Evolutionary conservation across 2,329 filamentous ascomycete genomes (phyloP).

Genomic region (Fonsecaea erecta): DNA sequence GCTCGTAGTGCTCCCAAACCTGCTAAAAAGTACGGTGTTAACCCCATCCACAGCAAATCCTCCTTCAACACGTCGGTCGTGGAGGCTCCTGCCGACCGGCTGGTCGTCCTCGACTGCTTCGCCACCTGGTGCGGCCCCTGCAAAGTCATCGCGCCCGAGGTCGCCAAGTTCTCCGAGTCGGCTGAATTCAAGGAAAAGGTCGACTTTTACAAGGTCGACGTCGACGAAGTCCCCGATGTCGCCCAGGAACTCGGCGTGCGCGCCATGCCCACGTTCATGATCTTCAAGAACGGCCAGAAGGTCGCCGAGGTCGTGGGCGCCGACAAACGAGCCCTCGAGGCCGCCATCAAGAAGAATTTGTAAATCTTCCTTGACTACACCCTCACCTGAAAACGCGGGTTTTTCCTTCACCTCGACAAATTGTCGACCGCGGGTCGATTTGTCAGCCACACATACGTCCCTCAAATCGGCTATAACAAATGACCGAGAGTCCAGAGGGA

Average conservation of each 20-base stretch:
- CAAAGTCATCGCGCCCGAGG: slow-evolving; percentile 81
- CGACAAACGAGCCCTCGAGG: slow-evolving; percentile 68
- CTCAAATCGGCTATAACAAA: too few species aligned
- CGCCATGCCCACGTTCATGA: slow-evolving; percentile 89
- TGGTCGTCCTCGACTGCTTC: slow-evolving; percentile 83
- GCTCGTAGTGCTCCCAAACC: slow-evolving; percentile 24
- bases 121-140: slow-evolving; percentile 94
- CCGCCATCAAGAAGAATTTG: slow-evolving; percentile 25
- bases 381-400: not conserved
- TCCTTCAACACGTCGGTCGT: slow-evolving; percentile 63
- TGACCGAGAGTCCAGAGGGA: not conserved
- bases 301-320: slow-evolving; percentile 76
- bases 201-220: slow-evolving; percentile 87
- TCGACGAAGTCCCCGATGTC: slow-evolving; percentile 78
- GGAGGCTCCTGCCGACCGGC: slow-evolving; percentile 53
- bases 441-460: not conserved
- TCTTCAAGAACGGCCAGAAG: slow-evolving; percentile 82
- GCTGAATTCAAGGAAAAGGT: slow-evolving; percentile 62
- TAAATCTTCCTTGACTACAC: slow-evolving; percentile 2
- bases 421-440: not conserved
- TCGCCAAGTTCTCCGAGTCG: slow-evolving; percentile 61
- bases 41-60: slow-evolving; percentile 54
- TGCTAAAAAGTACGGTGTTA: slow-evolving; percentile 38
- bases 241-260: slow-evolving; percentile 77
- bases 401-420: not conserved